Evolutionary conservation across 768 basidiomycete species (phyloP), one percentile per base, ranked within the genome.

Genomic region (Rhodotorula toruloides): DNA sequence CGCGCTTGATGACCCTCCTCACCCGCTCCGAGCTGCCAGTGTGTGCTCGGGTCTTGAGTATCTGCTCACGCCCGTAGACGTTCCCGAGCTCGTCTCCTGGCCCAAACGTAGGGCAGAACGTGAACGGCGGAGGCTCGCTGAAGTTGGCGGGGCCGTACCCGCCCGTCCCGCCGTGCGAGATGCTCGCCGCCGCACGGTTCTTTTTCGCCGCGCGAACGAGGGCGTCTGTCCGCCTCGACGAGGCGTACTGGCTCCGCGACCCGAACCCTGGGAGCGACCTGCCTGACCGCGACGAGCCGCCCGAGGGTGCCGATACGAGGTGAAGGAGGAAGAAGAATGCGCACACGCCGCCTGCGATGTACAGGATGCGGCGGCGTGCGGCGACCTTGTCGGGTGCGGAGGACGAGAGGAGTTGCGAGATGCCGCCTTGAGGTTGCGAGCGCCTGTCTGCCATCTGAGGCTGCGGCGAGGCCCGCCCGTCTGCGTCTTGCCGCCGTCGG

Each of bases 31-130:
- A 52, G 44, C 58, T 56, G 14, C 74, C 74, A 13, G 71, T 58
- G 63, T 74, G 73, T 9, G 72, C 55, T 42, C 72, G 53, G 61
- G 74, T 74, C 63, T 72, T 71, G 17, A 89, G 82, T 22, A 97
- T 82, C 19, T 84, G 79, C 61, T 86, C 79, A 5, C 86, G 81
- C 21, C 92, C 90, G 75, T 96, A 90, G 77, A 87, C 87, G 32
- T 80, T 77, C 4, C 86, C 89, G 50, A 97, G 81, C 42, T 82
- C 82, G 77, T 98, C 94, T 3, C 85, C 85, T 4, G 87, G 86
- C 3, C 90, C 90, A 75, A 88, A 89, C 2, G 85, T 82, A 0
- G 94, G 94, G 76, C 94, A 99, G 77, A 98, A 99, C 2, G 82
- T 80, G 77, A 99, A 99, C 0, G 94, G 93, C 61, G 84, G 86